phyloP scores from a whole-genome alignment of 2,329 filamentous ascomycete genomes.

The Pseudogymnoascus sp. region DNA sequence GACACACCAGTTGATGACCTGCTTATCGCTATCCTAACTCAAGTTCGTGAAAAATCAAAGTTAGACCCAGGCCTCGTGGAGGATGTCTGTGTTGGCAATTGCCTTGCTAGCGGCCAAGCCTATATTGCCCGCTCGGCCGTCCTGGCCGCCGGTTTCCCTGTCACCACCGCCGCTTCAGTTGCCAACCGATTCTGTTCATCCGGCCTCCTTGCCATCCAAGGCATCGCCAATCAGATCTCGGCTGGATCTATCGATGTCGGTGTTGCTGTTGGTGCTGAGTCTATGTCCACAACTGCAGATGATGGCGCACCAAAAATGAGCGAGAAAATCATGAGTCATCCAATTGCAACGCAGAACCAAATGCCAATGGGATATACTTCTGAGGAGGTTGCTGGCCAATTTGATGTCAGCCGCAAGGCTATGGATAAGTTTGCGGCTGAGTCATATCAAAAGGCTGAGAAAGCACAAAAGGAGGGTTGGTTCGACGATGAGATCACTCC shows the following conservation, averaged over 20 bases:
- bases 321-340: slow-evolving; percentile 67
- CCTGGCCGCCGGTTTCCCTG: slow-evolving; percentile 82
- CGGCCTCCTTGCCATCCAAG: slow-evolving; percentile 82
- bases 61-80: slow-evolving; percentile 79
- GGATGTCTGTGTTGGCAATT: slow-evolving; percentile 82
- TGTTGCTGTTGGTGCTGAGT: slow-evolving; percentile 91
- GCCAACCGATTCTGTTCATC: slow-evolving; percentile 92
- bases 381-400: slow-evolving; percentile 86
- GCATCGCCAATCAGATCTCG: slow-evolving; percentile 87
- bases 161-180: slow-evolving; percentile 68
- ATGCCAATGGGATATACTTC: slow-evolving; percentile 91
- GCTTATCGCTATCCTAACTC: slow-evolving; percentile 68
- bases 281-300: slow-evolving; percentile 76
- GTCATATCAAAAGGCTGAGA: slow-evolving; percentile 79
- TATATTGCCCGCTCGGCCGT: slow-evolving; percentile 87
- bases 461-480: slow-evolving; percentile 75
- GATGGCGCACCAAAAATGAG: slow-evolving; percentile 82
- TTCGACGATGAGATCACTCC: slow-evolving; percentile 87
- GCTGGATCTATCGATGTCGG: slow-evolving; percentile 89
- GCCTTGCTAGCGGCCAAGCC: slow-evolving; percentile 85
- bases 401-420: slow-evolving; percentile 57
- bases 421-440: slow-evolving; percentile 84
- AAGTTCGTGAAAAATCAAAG: slow-evolving; percentile 44
- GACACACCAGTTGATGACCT: slow-evolving; percentile 82
- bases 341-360: slow-evolving; percentile 84